phyloP scores from a whole-genome alignment of 2,329 filamentous ascomycete species.

The Hymenoscyphus infarciens region DNA sequence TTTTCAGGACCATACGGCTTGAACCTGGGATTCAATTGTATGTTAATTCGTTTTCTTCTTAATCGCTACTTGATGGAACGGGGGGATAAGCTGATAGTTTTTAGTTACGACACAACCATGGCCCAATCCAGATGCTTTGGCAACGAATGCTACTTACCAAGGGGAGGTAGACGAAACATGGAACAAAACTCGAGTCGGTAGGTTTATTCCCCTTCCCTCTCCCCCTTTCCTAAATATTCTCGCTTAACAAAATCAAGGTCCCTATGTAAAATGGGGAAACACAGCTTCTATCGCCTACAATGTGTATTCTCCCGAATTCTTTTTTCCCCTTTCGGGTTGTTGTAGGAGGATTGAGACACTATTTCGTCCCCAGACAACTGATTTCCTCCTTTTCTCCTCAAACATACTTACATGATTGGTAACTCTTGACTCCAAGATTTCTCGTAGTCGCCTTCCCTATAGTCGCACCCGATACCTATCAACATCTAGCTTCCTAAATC shows the following conservation, averaged over 20 bases:
- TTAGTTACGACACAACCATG: neutral
- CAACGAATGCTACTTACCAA: slow-evolving; percentile 1
- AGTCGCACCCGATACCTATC: slow-evolving; percentile 7
- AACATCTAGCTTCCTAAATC: slow-evolving; percentile 1
- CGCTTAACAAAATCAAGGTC: neutral
- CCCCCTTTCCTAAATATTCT: neutral
- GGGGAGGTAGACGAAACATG: neutral
- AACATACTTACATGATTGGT: too few species aligned
- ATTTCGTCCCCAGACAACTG: too few species aligned
- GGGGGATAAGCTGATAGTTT: neutral
- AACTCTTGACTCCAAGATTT: too few species aligned
- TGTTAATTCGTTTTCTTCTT: neutral
- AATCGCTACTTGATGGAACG: neutral
- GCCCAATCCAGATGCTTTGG: neutral
- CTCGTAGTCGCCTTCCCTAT: slow-evolving; percentile 10
- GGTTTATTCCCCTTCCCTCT: neutral
- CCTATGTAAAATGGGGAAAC: neutral
- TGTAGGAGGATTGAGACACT: too few species aligned
- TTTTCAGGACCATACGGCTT: slow-evolving; percentile 46
- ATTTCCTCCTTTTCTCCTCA: too few species aligned
- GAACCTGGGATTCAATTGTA: slow-evolving; percentile 4
- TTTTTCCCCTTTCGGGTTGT: too few species aligned
- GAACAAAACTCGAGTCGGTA: slow-evolving; percentile 2
- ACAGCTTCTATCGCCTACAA: slow-evolving; percentile 1
- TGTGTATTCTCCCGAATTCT: too few species aligned